phyloP scores from a whole-genome alignment of 106 monocot species.

The Cymbidium sinense region DNA sequence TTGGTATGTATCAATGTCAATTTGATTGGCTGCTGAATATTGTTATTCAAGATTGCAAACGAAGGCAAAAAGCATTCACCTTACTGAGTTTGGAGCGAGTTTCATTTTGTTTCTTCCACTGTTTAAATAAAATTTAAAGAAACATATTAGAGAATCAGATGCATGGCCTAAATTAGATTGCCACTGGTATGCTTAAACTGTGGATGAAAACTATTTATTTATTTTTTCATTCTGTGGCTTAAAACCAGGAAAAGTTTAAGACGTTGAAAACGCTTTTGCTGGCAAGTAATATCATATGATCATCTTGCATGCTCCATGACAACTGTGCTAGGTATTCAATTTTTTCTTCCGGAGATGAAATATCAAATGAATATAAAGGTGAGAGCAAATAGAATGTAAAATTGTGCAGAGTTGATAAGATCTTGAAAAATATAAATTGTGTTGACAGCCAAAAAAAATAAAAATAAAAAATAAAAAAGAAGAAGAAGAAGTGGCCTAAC shows the following conservation, averaged over 20 bases:
- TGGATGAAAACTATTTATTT: neutral
- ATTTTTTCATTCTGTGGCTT: neutral
- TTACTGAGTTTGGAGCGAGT: neutral
- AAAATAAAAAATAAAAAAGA: too few relatives aligned
- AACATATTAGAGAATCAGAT: neutral
- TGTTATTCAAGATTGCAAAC: neutral
- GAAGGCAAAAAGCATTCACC: neutral
- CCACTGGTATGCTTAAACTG: neutral
- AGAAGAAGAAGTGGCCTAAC: too few relatives aligned
- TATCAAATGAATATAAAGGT: neutral
- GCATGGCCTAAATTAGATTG: neutral
- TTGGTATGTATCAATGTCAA: neutral
- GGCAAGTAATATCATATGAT: neutral
- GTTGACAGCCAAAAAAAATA: too few relatives aligned
- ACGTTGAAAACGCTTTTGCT: neutral
- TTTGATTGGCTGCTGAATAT: neutral
- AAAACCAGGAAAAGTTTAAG: neutral
- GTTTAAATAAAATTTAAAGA: neutral
- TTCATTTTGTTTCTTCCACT: neutral
- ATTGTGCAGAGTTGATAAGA: too few relatives aligned
- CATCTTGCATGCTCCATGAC: neutral
- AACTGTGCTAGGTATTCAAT: neutral
- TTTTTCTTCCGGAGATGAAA: neutral
- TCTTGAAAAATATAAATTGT: too few relatives aligned
- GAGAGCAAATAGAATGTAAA: neutral